These are phyloP conservation scores for Trichoderma simmonsii DNA, from an alignment of 2,329 filamentous ascomycete genomes.

Conservation along the genomic window DNA sequence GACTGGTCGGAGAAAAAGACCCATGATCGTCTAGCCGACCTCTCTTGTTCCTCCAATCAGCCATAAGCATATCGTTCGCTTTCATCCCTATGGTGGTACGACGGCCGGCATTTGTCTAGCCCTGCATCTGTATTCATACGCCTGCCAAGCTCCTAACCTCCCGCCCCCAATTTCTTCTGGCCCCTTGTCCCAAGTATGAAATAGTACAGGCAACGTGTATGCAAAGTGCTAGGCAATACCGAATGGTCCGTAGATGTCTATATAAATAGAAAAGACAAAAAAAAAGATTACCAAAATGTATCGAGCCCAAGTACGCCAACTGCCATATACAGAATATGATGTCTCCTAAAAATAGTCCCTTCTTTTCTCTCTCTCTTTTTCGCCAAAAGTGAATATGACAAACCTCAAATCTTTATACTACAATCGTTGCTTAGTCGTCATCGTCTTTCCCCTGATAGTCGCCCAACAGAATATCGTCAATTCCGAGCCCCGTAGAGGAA, in stretches of 20 bases:
- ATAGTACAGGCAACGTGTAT: not conserved
- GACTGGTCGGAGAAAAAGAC: not conserved
- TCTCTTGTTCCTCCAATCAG: not conserved
- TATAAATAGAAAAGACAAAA: constrained; percentile 12
- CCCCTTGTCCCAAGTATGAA: not conserved
- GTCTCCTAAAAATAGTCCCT: not conserved
- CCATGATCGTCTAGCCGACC: not conserved
- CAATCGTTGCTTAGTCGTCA: constrained; percentile 27
- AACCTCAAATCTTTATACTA: not conserved
- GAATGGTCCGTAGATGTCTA: not conserved
- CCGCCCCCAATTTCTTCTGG: not conserved
- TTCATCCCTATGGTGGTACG: not conserved
- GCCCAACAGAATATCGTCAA: constrained; percentile 72
- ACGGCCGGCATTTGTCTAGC: not conserved
- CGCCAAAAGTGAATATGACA: not conserved
- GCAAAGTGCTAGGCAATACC: not conserved
- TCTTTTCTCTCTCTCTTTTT: not conserved
- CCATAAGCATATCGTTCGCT: not conserved
- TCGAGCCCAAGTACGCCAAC: constrained; percentile 10
- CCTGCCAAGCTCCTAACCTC: not conserved
- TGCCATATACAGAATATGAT: not conserved
- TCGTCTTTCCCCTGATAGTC: constrained; percentile 64
- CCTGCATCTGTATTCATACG: not conserved
- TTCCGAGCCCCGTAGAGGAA: constrained; percentile 47
- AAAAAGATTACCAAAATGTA: not conserved